These are phyloP conservation scores for Pseudogymnoascus sp. DNA, from an alignment of 2,329 filamentous ascomycete genomes.

Conservation along the genomic window DNA sequence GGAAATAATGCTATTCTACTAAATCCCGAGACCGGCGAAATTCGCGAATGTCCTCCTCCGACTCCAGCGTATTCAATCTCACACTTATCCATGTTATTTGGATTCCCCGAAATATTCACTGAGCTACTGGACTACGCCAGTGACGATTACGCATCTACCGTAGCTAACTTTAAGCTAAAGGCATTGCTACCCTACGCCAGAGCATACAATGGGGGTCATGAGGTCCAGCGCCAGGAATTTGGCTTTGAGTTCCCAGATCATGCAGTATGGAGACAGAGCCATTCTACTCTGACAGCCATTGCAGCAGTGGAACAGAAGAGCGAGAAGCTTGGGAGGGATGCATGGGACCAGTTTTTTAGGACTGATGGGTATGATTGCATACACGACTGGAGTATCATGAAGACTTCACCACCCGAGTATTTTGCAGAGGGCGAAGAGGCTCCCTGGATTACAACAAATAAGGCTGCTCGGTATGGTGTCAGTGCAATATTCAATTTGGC, in stretches of 20 bases:
- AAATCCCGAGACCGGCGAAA: conserved; percentile 1
- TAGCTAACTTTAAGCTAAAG: conserved; percentile 2
- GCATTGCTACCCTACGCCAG: conserved; percentile 3
- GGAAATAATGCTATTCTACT: conserved; percentile 7
- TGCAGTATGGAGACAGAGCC: conserved; percentile 9
- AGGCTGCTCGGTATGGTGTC: conserved; percentile 6
- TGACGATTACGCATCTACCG: neutral
- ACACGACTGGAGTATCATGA: conserved; percentile 3
- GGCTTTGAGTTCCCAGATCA: conserved; percentile 5
- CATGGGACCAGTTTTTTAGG: conserved; percentile 9
- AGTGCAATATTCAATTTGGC: conserved; percentile 10
- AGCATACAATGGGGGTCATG: conserved; percentile 10
- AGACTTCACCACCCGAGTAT: conserved; percentile 9
- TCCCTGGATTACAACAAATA: conserved; percentile 10
- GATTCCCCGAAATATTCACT: neutral
- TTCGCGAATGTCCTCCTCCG: conserved; percentile 7
- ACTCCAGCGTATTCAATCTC: conserved; percentile 3
- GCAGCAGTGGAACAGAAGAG: conserved; percentile 4
- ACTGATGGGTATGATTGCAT: neutral
- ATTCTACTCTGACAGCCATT: conserved; percentile 10
- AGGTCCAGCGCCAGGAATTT: conserved; percentile 5
- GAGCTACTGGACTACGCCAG: neutral
- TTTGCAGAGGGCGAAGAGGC: conserved; percentile 5
- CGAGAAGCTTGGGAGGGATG: conserved; percentile 1
- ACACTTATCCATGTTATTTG: conserved; percentile 1